Evolutionary conservation across 768 basidiomycete species (phyloP), one percentile per base, ranked within the genome.

Genomic region (Hericium rajendrae): DNA sequence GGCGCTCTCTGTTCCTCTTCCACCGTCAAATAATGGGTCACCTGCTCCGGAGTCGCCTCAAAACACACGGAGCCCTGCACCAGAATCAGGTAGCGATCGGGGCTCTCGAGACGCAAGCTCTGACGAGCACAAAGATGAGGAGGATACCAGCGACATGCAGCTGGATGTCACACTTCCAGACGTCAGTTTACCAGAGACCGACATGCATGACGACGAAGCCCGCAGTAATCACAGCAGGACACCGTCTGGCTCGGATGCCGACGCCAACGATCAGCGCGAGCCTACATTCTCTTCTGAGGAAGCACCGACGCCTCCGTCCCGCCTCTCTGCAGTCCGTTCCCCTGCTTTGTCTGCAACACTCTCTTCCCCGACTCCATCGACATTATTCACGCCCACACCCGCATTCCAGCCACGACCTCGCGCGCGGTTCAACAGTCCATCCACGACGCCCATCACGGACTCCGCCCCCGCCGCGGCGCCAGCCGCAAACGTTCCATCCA

Each of bases 211-310:
- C 22, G 53, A 50, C 1, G 55, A 49, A n/a, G 22, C 18, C 9
- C 9, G 50, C 28, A 46, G 13, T 2, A 22, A 22, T 46, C 43
- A 46, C 32, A 32, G 32, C 32, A 10, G 32, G 9, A 32, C 32
- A 32, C 32, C 32, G 4, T 32, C 32, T 8, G 32, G 32, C 8
- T 32, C 32, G 32, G 32, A 32, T 6, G 32, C 32, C 9, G 32
- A 32, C 5, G 32, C 32, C 49, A 50, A 48, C 2, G 51, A 57
- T n/a, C 57, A 56, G 6, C 60, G 65, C 16, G 84, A 86, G 52
- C 84, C 85, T 4, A 88, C 86, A 0, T 88, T 88, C 64, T 87
- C 86, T 0, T 86, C 87, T 10, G 84, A 86, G 38, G 83, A 78
- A 13, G 64, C 63, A 1, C 55, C 58, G 1, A 66, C 66, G 2